phyloP scores from a whole-genome alignment of 306 rosid species.

The Oxytropis ochrocephala region DNA sequence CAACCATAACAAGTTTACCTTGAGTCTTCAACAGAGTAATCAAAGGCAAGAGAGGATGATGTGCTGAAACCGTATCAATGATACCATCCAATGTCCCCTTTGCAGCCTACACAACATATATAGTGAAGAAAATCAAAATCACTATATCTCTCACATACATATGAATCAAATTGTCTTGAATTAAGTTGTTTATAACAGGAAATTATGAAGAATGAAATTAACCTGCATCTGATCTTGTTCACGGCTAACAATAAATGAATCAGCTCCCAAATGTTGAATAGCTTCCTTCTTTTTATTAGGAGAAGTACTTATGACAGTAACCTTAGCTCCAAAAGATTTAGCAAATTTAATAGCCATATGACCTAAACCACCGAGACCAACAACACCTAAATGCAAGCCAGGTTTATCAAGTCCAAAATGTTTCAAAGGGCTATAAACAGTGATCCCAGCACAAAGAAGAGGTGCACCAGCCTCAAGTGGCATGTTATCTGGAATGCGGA shows the following conservation, averaged over 20 bases:
- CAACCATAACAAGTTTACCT: slow-evolving; percentile 50
- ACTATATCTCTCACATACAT: background rate
- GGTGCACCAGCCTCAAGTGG: slow-evolving; percentile 56
- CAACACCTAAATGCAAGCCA: slow-evolving; percentile 44
- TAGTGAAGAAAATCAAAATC: background rate
- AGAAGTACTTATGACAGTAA: slow-evolving; percentile 54
- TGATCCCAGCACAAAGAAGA: slow-evolving; percentile 61
- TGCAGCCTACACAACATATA: slow-evolving; percentile 20
- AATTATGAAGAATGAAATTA: too few species aligned
- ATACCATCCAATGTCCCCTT: slow-evolving; percentile 45
- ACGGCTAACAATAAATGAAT: slow-evolving; percentile 40
- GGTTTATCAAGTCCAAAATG: slow-evolving; percentile 44
- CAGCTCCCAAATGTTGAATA: slow-evolving; percentile 34
- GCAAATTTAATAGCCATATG: slow-evolving; percentile 59
- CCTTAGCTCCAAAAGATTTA: slow-evolving; percentile 48
- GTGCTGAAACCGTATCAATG: slow-evolving; percentile 44
- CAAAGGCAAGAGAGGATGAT: slow-evolving; percentile 36
- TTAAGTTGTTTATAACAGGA: too few species aligned
- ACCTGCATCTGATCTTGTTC: slow-evolving; percentile 39
- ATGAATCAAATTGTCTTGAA: too few species aligned
- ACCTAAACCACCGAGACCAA: slow-evolving; percentile 58
- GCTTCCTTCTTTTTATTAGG: slow-evolving; percentile 52
- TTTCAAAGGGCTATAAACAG: slow-evolving; percentile 53
- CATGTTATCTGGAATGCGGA: slow-evolving; percentile 34
- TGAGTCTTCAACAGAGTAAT: slow-evolving; percentile 33